Conservation (phyloP, 2,329 filamentous ascomycete genomes). For the Aspergillus cejpii region DNA sequence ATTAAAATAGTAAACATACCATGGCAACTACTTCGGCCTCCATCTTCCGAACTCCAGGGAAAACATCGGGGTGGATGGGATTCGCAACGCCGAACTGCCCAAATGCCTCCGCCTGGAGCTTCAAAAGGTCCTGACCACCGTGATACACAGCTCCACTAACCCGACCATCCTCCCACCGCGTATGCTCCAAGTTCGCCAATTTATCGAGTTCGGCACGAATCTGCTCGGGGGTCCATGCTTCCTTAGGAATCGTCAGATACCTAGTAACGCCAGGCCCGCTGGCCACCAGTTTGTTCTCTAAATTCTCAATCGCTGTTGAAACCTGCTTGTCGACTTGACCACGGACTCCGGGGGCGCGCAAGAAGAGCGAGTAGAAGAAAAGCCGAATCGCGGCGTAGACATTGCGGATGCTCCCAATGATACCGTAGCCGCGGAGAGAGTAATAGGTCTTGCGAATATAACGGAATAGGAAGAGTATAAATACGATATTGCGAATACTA, state of each 20-base stretch:
- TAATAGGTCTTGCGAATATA: constrained; percentile 73
- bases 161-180: constrained; percentile 89
- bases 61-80: constrained; percentile 95
- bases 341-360: constrained; percentile 79
- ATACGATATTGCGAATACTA: constrained; percentile 79
- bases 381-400: constrained; percentile 66
- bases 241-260: constrained; percentile 69
- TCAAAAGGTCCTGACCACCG: constrained; percentile 72
- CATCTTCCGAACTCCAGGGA: constrained; percentile 97
- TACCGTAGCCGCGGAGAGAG: constrained; percentile 80
- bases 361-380: constrained; percentile 74
- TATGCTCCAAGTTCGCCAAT: constrained; percentile 82
- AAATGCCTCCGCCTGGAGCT: constrained; percentile 87
- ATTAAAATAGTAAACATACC: constrained; percentile 47
- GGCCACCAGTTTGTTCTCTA: constrained; percentile 78
- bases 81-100: constrained; percentile 92
- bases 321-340: constrained; percentile 80
- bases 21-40: constrained; percentile 96
- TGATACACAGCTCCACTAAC: constrained; percentile 96
- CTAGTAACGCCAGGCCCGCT: constrained; percentile 62
- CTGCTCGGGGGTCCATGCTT: constrained; percentile 74
- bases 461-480: constrained; percentile 79
- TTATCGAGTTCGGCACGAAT: constrained; percentile 72
- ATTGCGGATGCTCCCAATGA: constrained; percentile 70
- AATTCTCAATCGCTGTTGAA: constrained; percentile 66